Evolutionary conservation across 495 filamentous ascomycete genomes (phyloP).

Genomic region (Penicillium cataractarum): DNA sequence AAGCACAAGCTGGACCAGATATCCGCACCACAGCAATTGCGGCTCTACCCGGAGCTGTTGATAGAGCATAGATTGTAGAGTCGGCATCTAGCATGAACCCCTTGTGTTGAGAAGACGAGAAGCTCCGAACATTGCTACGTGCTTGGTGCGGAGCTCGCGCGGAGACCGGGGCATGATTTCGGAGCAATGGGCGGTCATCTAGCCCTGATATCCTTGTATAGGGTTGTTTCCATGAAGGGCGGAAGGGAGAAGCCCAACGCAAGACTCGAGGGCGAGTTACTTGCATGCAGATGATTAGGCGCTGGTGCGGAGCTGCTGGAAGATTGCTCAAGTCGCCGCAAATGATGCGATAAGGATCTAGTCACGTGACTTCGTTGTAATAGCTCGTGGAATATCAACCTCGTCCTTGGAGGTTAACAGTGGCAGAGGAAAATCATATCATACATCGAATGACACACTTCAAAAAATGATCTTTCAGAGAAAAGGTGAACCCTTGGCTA

Average conservation of each 20-base stretch:
- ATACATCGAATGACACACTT: too few species aligned
- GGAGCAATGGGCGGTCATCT: constrained; percentile 13
- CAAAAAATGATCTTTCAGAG: too few species aligned
- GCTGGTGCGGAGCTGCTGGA: background rate
- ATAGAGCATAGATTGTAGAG: constrained; percentile 88
- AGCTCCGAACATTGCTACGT: constrained; percentile 20
- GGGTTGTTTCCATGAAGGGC: constrained; percentile 28
- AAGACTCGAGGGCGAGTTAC: constrained; percentile 23
- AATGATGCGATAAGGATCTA: background rate
- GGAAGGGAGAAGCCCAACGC: constrained; percentile 33
- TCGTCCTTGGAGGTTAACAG: too few species aligned
- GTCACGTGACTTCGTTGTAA: background rate
- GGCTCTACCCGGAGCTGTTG: constrained; percentile 81
- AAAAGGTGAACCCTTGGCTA: too few species aligned
- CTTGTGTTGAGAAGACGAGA: constrained; percentile 25
- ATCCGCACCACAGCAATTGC: constrained; percentile 91
- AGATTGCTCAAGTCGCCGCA: background rate
- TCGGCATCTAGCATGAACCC: constrained; percentile 38
- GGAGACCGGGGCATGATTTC: constrained; percentile 18
- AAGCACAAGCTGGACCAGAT: constrained; percentile 75
- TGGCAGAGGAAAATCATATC: too few species aligned
- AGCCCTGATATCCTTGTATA: constrained; percentile 8
- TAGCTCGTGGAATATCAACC: background rate
- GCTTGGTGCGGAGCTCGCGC: constrained; percentile 3
- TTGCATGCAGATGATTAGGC: constrained; percentile 34